Evolutionary conservation across 495 filamentous ascomycete genomes (phyloP), one percentile per base, ranked within the genome.

Genomic region (Gamarada debralockiae): DNA sequence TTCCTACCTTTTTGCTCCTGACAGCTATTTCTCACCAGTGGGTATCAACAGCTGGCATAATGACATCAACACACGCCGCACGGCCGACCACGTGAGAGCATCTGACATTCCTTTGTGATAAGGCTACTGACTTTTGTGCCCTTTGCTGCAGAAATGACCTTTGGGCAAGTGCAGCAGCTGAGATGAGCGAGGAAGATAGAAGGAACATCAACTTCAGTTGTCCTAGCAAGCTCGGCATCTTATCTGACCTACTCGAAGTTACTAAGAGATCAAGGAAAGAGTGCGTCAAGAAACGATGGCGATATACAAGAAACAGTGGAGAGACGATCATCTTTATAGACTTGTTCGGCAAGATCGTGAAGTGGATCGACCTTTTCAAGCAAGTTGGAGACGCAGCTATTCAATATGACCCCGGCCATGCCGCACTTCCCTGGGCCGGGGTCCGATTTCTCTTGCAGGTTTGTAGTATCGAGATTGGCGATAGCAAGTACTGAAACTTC

Each of bases 351-450:
- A 73, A 70, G 53, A 56, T 72, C 12, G 51, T 62, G 5, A 52
- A 31, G n/a, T 72, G 67, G 65, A 48, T 72, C n/a, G 50, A 67
- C 15, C 63, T 59, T 14, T 72, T 73, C 58, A 70, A 62, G 45
- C 50, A 57, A 22, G 44, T 71, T 44, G 72, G 69, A n/a, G 67
- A 72, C 24, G 43, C 44, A 61, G 13, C 65, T 59, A 3, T 51
- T 63, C 18, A 61, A 40, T 65, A 66, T 53, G 70, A 74, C 58
- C 69, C 70, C 14, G 60, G 42, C 2, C 69, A 74, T 63, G 63
- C 65, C 20, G 60, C 66, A 14, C 58, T 75, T 36, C 70, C 72
- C 15, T 74, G 72, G 72, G 72, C 71, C 13, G 68, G 51, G 1
- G 53, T 74, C 12, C 58, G 66, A 14, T 70, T 75, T 39, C 36